Base-by-base conservation (phyloP, 1,139 yeast species). In the Lodderomyces margitis region DNA sequence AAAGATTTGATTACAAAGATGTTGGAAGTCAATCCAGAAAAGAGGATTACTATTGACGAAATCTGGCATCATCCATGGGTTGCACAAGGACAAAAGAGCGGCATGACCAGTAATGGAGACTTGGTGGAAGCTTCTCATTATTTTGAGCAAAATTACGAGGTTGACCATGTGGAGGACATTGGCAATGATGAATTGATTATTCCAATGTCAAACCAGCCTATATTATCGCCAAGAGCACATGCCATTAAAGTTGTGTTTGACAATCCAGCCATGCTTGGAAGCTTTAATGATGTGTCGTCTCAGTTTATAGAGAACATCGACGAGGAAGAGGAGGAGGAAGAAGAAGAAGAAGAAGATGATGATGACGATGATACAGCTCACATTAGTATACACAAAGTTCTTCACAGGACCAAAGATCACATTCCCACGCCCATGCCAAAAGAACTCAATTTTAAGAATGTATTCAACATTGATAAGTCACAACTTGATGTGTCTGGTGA, bases 31-130 rank as follows among this genome's bases (percentile, higher is more conserved):
- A 74, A 87, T 50, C 95, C 96, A 0, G 69, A 70, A 21, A 73
- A 78, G 34, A 70, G 98, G 53, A 74, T 84, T 21, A 70, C 83
- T 0, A 67, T 89, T 21, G 65, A 65, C 4, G 81, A 80, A 47
- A 80, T 92, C 37, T 83, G 87, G 70, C 59, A 65, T 10, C 77
- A 72, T 50, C 71, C 75, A 8, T 72, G 78, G 78, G 36, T 43
- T 5, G 38, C 37, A 19, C 27, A 36, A 7, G 37, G 36, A 17
- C 24, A 24, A 12, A 34, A 39, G 5, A 23, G 19, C 5, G 17
- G 21, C 8, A 3, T 24, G 12, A 24, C 32, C 11, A 23, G 14
- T 14, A 14, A 38, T 16, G 36, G 34, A 32, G 32, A 36, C 16
- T 20, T 34, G 19, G 27, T 23, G 16, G 47, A 40, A 25, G 40